A percentile compares a stretch with the other conserved stretches of the same genome.
These are phyloP conservation scores for Cutaneotrichosporon curvatum DNA, from an alignment of 1,284 basidiomycete genomes.

Conservation along the genomic window DNA sequence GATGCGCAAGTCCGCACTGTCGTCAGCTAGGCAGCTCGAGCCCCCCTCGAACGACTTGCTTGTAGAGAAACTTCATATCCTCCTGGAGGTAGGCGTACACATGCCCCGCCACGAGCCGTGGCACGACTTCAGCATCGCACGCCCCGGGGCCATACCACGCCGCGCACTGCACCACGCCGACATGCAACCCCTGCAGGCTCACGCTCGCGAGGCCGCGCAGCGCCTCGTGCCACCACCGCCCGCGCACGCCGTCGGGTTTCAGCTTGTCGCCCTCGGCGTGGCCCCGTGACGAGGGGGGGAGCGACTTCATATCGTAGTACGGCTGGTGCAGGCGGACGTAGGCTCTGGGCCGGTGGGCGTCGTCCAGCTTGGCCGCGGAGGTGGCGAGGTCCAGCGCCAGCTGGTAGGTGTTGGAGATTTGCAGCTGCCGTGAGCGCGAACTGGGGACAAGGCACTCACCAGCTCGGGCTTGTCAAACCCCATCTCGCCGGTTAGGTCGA, in stretches of 20 bases:
- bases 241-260: constrained; percentile 64
- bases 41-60: constrained; percentile 16
- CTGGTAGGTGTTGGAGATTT: constrained; percentile 69
- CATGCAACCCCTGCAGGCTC: constrained; percentile 51
- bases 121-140: constrained; percentile 51
- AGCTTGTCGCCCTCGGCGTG: constrained; percentile 63
- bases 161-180: constrained; percentile 4
- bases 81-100: constrained; percentile 76
- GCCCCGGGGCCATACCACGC: constrained; percentile 42
- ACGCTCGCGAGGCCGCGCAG: constrained; percentile 68
- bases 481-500: constrained; percentile 58
- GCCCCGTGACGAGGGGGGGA: constrained; percentile 40
- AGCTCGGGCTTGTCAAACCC: constrained; percentile 68
- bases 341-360: constrained; percentile 57
- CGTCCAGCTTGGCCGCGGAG: constrained; percentile 53
- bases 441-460: constrained; percentile 45
- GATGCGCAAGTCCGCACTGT: constrained; percentile 62
- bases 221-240: constrained; percentile 86
- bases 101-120: constrained; percentile 63
- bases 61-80: constrained; percentile 78
- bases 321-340: constrained; percentile 74
- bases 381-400: constrained; percentile 61
- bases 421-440: constrained; percentile 45
- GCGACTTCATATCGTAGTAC: constrained; percentile 63
- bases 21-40: constrained; percentile 7